Conservation (phyloP, 139 green algal genomes). For the Chlorella sp. region DNA sequence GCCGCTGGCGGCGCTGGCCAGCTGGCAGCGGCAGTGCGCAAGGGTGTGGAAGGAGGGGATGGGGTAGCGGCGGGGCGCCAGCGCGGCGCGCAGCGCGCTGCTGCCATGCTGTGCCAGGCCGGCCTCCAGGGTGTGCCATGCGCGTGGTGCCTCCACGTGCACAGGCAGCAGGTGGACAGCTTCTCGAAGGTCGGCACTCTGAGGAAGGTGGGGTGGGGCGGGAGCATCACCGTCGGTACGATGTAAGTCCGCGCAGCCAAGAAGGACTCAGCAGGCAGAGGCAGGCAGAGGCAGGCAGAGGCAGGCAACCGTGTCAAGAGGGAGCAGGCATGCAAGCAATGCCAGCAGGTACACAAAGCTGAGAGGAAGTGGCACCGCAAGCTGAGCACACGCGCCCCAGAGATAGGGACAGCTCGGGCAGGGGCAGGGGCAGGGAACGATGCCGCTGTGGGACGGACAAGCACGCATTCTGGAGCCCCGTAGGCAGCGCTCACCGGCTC, state of each 20-base stretch:
- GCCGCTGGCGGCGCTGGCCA: background rate
- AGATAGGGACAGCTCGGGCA: background rate
- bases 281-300: background rate
- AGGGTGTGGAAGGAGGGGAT: constrained; percentile 19
- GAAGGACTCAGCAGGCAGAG: background rate
- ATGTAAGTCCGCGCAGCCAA: background rate
- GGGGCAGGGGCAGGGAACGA: background rate
- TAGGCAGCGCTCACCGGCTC: background rate
- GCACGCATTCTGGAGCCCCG: background rate
- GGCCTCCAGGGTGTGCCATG: background rate
- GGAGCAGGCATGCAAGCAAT: background rate
- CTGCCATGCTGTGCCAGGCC: background rate
- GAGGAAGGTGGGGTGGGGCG: background rate
- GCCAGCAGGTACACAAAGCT: no score
- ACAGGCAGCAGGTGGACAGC: constrained; percentile 17
- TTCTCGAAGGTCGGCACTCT: background rate
- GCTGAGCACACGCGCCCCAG: no score
- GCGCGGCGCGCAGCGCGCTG: background rate
- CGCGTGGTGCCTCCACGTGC: background rate
- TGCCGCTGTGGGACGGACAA: background rate
- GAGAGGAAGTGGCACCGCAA: background rate
- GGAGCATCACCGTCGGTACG: background rate
- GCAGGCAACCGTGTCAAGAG: background rate
- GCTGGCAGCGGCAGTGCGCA: constrained; percentile 13
- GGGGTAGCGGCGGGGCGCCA: constrained; percentile 28